phyloP scores from a whole-genome alignment of 2,329 filamentous ascomycete genomes.

The Emmonsiellopsis sp. region DNA sequence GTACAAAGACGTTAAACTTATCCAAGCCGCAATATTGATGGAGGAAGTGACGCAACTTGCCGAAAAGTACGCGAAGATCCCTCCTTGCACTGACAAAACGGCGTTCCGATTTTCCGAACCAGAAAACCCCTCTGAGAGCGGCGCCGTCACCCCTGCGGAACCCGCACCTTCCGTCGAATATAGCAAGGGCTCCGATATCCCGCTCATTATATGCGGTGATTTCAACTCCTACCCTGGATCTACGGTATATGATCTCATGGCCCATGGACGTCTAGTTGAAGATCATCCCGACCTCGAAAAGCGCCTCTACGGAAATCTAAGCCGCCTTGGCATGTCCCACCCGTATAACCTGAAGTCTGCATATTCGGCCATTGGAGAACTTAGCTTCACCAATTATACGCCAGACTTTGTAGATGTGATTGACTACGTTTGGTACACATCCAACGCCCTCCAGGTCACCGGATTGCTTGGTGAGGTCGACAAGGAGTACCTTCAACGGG shows the following conservation, averaged over 20 bases:
- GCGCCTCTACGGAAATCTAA: conserved; percentile 88
- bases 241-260: conserved; percentile 83
- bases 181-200: conserved; percentile 74
- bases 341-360: conserved; percentile 89
- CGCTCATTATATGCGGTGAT: conserved; percentile 84
- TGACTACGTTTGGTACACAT: conserved; percentile 97
- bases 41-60: conserved; percentile 80
- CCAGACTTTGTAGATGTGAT: conserved; percentile 86
- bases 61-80: conserved; percentile 72
- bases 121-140: conserved; percentile 29
- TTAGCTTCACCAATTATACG: conserved; percentile 94
- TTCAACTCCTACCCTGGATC: conserved; percentile 87
- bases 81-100: conserved; percentile 70
- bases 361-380: conserved; percentile 73
- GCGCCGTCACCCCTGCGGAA: conserved; percentile 40
- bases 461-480: conserved; percentile 81
- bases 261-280: conserved; percentile 65
- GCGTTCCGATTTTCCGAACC: conserved; percentile 43
- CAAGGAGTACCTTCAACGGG: conserved; percentile 69
- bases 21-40: conserved; percentile 92
- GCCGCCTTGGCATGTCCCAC: conserved; percentile 82
- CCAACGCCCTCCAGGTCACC: conserved; percentile 75
- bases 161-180: conserved; percentile 82
- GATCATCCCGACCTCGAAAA: conserved; percentile 71
- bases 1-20: conserved; percentile 87